Base-by-base conservation (phyloP, 805 yeast genomes). In the Candida parachauliodes region DNA sequence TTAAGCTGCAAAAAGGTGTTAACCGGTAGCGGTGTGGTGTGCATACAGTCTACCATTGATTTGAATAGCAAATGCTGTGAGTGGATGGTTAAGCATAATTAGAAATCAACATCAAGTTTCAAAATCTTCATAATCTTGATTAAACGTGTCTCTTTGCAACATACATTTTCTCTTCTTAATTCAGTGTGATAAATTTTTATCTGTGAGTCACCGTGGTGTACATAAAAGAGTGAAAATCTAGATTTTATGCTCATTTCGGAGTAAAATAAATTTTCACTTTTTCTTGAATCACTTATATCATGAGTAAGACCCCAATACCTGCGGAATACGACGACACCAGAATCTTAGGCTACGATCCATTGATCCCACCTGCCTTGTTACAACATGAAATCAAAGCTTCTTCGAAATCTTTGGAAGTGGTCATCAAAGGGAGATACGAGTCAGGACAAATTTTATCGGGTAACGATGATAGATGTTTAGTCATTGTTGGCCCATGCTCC, bases 401-500 rank as follows among this genome's bases (percentile, higher is more conserved):
- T 4, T 64, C 68, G 40, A 52, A 61, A 36, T 68, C 85, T 28
- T 61, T 77, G 42, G 75, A 74, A 42, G 78, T 83, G 4, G 94
- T 89, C 27, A 68, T 79, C 40, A 63, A 68, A 44, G 96, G 95
- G 39, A 81, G 98, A 67, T 74, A 72, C 48, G 88, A 81, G 22
- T 82, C 95, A 24, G 76, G 83, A 43, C 76, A 77, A 17, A 86
- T 89, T 46, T 74, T 91, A 49, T 70, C 71, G 44, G 85, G 83
- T 34, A 68, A 74, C 49, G 89, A 84, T 55, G 98, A 93, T 72
- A 78, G 95, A 60, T 72, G 86, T 31, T 66, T 91, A 24, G 84
- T 91, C 16, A 80, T 91, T 46, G 94, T 91, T 39, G 98, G 98
- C 14, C 98, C 98, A 45, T 91, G 98, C 62, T 93, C 98, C 14